These are phyloP conservation scores for Pseudogymnoascus sp. DNA, from an alignment of 2,329 filamentous ascomycete species.

Conservation along the genomic window DNA sequence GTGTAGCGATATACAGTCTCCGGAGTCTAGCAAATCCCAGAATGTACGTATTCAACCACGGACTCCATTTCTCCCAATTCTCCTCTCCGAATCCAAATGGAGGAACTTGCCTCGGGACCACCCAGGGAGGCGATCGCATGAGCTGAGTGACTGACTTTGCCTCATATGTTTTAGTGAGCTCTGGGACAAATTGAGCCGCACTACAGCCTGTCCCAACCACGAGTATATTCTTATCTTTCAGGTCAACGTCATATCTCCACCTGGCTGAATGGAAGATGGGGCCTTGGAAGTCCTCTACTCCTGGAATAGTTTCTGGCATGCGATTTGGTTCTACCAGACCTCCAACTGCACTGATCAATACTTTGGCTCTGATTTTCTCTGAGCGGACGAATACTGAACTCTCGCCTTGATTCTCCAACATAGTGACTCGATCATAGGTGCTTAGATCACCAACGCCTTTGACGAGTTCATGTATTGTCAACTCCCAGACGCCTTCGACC, in stretches of 20 bases:
- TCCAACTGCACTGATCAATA: constrained; percentile 49
- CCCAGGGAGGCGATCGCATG: constrained; percentile 52
- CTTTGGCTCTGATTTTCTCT: constrained; percentile 45
- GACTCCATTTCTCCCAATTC: constrained; percentile 40
- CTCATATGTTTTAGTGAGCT: constrained; percentile 35
- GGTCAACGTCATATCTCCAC: constrained; percentile 46
- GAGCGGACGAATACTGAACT: constrained; percentile 42
- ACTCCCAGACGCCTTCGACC: constrained; percentile 47
- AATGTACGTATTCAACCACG: constrained; percentile 37
- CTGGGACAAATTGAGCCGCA: constrained; percentile 49
- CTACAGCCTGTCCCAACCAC: constrained; percentile 52
- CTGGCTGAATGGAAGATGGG: constrained; percentile 50
- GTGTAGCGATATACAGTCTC: constrained; percentile 35
- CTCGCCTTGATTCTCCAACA: constrained; percentile 37
- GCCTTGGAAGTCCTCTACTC: constrained; percentile 46
- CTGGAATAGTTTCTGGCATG: constrained; percentile 43
- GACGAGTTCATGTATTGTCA: constrained; percentile 42
- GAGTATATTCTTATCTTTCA: constrained; percentile 48
- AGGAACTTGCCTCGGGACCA: constrained; percentile 35
- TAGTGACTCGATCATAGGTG: constrained; percentile 37
- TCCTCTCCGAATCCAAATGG: constrained; percentile 30
- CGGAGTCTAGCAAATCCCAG: constrained; percentile 39
- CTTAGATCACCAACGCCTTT: constrained; percentile 48
- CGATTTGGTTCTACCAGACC: constrained; percentile 47
- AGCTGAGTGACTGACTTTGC: constrained; percentile 52